phyloP scores from a whole-genome alignment of 2,329 filamentous ascomycete genomes.

The Elsinoe australis region DNA sequence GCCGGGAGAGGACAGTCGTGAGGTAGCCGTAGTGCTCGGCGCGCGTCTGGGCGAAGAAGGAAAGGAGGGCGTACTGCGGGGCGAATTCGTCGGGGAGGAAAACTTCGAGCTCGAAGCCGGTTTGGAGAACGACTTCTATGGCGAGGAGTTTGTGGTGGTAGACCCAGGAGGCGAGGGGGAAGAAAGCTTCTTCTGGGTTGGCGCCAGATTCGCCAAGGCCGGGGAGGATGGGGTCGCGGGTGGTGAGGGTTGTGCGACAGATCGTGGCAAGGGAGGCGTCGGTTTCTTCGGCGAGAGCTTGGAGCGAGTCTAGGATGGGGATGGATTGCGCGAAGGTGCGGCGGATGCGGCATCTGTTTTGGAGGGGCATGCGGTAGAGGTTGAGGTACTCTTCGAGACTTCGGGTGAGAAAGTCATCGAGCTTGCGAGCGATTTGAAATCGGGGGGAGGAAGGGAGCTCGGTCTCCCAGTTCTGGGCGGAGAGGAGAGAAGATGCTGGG shows the following conservation, averaged over 20 bases:
- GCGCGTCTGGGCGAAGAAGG: slow-evolving; percentile 21
- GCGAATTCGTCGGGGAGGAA: slow-evolving; percentile 80
- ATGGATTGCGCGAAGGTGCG: slow-evolving; percentile 81
- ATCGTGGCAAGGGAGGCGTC: slow-evolving; percentile 40
- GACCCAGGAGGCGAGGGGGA: slow-evolving; percentile 78
- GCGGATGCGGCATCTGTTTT: slow-evolving; percentile 85
- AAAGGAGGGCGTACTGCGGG: slow-evolving; percentile 59
- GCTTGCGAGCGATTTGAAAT: slow-evolving; percentile 62
- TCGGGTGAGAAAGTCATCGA: slow-evolving; percentile 59
- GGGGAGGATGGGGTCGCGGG: slow-evolving; percentile 8
- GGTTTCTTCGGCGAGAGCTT: slow-evolving; percentile 70
- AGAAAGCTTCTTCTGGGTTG: slow-evolving; percentile 44
- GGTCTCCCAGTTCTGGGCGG: slow-evolving; percentile 66
- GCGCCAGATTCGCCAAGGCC: slow-evolving; percentile 22
- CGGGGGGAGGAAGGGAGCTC: slow-evolving; percentile 67
- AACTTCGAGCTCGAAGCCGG: slow-evolving; percentile 88
- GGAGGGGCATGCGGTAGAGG: slow-evolving; percentile 72
- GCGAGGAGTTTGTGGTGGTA: slow-evolving; percentile 84
- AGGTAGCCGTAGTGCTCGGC: slow-evolving; percentile 54
- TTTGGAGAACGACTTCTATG: slow-evolving; percentile 78
- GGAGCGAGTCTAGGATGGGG: slow-evolving; percentile 73
- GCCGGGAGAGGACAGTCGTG: slow-evolving; percentile 51
- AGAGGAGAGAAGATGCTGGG: slow-evolving; percentile 61
- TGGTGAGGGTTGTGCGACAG: neutral
- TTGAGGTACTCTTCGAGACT: slow-evolving; percentile 63